Evolutionary conservation across 2,329 filamentous ascomycete genomes (phyloP).

Genomic region (Leptographium lundbergii): DNA sequence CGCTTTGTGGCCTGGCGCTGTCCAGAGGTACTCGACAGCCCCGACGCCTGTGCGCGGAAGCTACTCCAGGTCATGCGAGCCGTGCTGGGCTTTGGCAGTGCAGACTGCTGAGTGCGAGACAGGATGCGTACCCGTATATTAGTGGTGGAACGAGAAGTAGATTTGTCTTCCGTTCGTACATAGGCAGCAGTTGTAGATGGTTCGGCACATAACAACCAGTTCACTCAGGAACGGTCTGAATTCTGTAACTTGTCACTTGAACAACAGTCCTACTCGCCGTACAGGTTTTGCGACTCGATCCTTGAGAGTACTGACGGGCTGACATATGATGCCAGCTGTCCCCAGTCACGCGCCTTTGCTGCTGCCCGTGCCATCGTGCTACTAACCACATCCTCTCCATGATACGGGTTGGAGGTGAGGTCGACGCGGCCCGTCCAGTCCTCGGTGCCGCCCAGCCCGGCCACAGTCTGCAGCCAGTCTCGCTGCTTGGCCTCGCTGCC

Average conservation of each 20-base stretch:
- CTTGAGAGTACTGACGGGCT: slow-evolving; percentile 42
- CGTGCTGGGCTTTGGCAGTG: slow-evolving; percentile 3
- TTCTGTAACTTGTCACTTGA: too few species aligned
- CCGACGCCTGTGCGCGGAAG: slow-evolving; percentile 4
- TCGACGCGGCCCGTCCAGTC: slow-evolving; percentile 50
- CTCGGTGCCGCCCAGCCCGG: slow-evolving; percentile 27
- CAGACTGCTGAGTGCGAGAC: background rate
- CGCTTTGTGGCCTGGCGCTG: slow-evolving; percentile 41
- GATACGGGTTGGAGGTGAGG: slow-evolving; percentile 37
- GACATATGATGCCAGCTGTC: slow-evolving; percentile 38
- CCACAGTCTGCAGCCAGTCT: slow-evolving; percentile 38
- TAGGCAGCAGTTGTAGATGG: too few species aligned
- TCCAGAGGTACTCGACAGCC: slow-evolving; percentile 8
- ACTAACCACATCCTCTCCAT: slow-evolving; percentile 32
- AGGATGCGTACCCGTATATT: background rate
- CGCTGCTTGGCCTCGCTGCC: slow-evolving; percentile 42
- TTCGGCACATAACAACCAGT: too few species aligned
- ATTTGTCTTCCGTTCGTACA: too few species aligned
- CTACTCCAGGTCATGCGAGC: slow-evolving; percentile 3
- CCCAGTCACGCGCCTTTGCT: slow-evolving; percentile 32
- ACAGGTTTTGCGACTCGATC: slow-evolving; percentile 44
- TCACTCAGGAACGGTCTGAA: too few species aligned
- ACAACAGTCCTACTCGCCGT: slow-evolving; percentile 18
- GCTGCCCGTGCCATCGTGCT: slow-evolving; percentile 52
- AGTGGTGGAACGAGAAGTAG: background rate